Percentiles rank a stretch among this genome's conserved stretches.
Conservation (phyloP, 805 yeast genomes). For the Blastobotrys peoriensis region DNA sequence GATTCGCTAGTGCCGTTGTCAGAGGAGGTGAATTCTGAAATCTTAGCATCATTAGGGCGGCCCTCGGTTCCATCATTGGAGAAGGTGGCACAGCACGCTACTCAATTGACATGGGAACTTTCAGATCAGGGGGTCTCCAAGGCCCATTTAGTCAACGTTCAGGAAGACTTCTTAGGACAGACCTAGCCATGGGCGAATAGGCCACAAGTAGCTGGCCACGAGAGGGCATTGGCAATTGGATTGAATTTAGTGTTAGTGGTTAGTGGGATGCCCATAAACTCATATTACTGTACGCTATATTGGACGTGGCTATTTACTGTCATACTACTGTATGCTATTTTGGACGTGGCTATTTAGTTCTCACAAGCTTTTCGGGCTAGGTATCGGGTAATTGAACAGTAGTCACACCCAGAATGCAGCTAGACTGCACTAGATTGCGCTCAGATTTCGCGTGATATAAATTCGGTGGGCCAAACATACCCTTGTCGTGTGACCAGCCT, state of each 20-base stretch:
- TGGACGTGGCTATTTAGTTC: not conserved
- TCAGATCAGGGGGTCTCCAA: constrained; percentile 18
- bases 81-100: constrained; percentile 38
- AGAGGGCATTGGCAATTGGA: too few relatives aligned
- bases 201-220: too few relatives aligned
- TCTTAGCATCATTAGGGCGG: constrained; percentile 39
- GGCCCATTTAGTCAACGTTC: constrained; percentile 38
- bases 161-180: constrained; percentile 39
- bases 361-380: constrained; percentile 34
- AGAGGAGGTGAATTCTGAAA: constrained; percentile 40
- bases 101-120: constrained; percentile 32
- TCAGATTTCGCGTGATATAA: not conserved
- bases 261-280: too few relatives aligned
- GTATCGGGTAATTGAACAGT: constrained; percentile 38
- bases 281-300: too few relatives aligned
- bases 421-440: too few relatives aligned
- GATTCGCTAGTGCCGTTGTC: constrained; percentile 35
- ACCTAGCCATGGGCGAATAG: too few relatives aligned
- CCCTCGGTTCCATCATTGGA: constrained; percentile 40
- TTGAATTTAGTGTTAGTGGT: too few relatives aligned
- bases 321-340: too few relatives aligned
- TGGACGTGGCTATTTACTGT: too few relatives aligned
- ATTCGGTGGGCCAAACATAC: constrained; percentile 46
- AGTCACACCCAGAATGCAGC: too few relatives aligned
- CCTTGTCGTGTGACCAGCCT: constrained; percentile 47